Evolutionary conservation across 2,329 filamentous ascomycete species (phyloP).

Genomic region (Trichoderma semiorbis): DNA sequence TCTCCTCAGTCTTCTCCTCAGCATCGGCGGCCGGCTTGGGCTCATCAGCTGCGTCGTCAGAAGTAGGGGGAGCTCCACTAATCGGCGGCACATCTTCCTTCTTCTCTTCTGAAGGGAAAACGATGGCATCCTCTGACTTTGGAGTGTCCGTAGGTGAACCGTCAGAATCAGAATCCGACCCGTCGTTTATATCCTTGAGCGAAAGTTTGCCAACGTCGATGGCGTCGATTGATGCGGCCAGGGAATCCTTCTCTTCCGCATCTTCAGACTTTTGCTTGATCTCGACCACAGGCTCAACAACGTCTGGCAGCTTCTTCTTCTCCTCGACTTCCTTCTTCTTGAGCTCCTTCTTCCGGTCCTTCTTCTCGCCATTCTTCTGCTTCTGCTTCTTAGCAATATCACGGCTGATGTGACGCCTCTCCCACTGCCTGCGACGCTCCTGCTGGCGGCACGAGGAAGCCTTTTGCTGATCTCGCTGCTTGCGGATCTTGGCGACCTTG

Average conservation of each 20-base stretch:
- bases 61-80: constrained; percentile 26
- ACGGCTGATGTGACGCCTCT: constrained; percentile 44
- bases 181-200: constrained; percentile 19
- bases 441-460: constrained; percentile 44
- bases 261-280: background rate
- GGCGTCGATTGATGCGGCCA: constrained; percentile 20
- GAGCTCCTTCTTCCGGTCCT: constrained; percentile 28
- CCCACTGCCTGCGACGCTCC: constrained; percentile 48
- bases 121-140: constrained; percentile 29
- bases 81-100: constrained; percentile 36
- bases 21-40: background rate
- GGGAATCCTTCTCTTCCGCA: constrained; percentile 18
- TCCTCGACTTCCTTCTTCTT: constrained; percentile 5
- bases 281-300: constrained; percentile 17
- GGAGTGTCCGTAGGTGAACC: constrained; percentile 33
- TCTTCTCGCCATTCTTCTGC: constrained; percentile 38
- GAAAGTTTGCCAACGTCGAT: constrained; percentile 22
- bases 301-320: constrained; percentile 27
- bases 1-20: background rate
- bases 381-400: constrained; percentile 41
- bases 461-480: constrained; percentile 48
- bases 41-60: constrained; percentile 17
- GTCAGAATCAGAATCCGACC: constrained; percentile 28
- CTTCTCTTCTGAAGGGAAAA: constrained; percentile 24
- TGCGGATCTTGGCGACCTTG: constrained; percentile 47